phyloP scores from a whole-genome alignment of 306 rosid species.

The Vigna nakashimae region DNA sequence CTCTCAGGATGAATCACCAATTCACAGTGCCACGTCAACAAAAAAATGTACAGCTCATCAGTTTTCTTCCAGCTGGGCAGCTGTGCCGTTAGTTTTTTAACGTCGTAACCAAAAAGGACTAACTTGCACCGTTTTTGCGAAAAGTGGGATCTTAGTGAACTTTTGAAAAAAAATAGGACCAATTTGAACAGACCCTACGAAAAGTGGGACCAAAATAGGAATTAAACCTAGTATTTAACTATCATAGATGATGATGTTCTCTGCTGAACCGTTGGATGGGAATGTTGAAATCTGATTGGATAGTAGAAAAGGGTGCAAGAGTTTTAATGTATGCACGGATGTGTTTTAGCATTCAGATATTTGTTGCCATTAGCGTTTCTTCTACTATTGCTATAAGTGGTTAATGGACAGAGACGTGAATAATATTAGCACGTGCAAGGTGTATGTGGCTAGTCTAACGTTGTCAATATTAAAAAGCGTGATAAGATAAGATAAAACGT shows the following conservation, averaged over 20 bases:
- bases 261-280: neutral
- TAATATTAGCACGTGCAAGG: neutral
- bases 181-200: too few relatives aligned
- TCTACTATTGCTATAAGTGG: neutral
- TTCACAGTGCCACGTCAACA: too few relatives aligned
- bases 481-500: neutral
- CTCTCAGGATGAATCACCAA: too few relatives aligned
- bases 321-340: neutral
- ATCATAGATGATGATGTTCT: neutral
- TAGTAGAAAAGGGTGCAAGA: neutral
- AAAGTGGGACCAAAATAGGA: too few relatives aligned
- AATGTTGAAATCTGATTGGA: neutral
- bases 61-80: too few relatives aligned
- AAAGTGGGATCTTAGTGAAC: too few relatives aligned
- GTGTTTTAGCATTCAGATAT: constrained; percentile 1
- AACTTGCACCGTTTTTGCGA: too few relatives aligned
- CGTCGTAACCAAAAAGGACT: too few relatives aligned
- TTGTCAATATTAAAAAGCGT: neutral
- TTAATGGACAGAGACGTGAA: neutral
- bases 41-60: too few relatives aligned
- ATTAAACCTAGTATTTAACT: too few relatives aligned
- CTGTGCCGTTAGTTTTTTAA: too few relatives aligned
- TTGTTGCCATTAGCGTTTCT: neutral
- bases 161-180: too few relatives aligned
- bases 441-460: neutral